Conservation (phyloP, 179 eudicot species). For the Corrigiola litoralis region DNA sequence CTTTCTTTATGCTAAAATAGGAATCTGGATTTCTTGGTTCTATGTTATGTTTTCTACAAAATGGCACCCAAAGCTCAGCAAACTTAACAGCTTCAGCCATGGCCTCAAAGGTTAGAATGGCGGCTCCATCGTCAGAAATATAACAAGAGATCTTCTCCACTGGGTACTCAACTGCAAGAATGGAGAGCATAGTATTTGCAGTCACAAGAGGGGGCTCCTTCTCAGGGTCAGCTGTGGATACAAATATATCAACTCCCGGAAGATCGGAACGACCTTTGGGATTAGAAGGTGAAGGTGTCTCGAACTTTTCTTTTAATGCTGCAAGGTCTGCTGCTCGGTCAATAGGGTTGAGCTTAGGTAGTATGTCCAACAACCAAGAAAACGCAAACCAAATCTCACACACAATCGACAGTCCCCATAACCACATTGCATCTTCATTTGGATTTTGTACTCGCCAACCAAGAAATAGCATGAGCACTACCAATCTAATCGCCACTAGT, state of each 20-base stretch:
- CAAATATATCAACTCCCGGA: slow-evolving; percentile 68
- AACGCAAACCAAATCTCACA: slow-evolving; percentile 81
- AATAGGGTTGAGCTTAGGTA: slow-evolving; percentile 75
- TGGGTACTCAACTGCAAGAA: slow-evolving; percentile 70
- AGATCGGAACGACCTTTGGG: slow-evolving; percentile 75
- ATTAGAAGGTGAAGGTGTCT: slow-evolving; percentile 42
- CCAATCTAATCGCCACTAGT: slow-evolving; percentile 46
- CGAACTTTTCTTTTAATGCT: slow-evolving; percentile 69
- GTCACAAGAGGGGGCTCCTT: slow-evolving; percentile 82
- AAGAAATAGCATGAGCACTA: slow-evolving; percentile 43
- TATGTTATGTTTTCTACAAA: slow-evolving; percentile 72
- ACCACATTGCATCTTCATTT: slow-evolving; percentile 64
- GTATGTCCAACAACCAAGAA: slow-evolving; percentile 72
- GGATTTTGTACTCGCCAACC: slow-evolving; percentile 58
- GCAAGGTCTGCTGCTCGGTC: slow-evolving; percentile 56
- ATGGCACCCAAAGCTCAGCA: slow-evolving; percentile 74
- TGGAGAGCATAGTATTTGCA: slow-evolving; percentile 65
- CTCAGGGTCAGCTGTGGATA: slow-evolving; percentile 79
- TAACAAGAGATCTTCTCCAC: slow-evolving; percentile 63
- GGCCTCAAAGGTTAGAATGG: slow-evolving; percentile 72
- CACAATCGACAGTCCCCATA: slow-evolving; percentile 60
- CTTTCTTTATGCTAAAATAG: slow-evolving; percentile 54
- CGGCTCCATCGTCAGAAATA: slow-evolving; percentile 78
- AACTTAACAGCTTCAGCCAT: slow-evolving; percentile 82
- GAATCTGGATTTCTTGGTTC: slow-evolving; percentile 78